A percentile compares a stretch with the other conserved stretches of the same genome.
Evolutionary conservation across 306 rosid genomes (phyloP).

Genomic region (Vigna trinervia): DNA sequence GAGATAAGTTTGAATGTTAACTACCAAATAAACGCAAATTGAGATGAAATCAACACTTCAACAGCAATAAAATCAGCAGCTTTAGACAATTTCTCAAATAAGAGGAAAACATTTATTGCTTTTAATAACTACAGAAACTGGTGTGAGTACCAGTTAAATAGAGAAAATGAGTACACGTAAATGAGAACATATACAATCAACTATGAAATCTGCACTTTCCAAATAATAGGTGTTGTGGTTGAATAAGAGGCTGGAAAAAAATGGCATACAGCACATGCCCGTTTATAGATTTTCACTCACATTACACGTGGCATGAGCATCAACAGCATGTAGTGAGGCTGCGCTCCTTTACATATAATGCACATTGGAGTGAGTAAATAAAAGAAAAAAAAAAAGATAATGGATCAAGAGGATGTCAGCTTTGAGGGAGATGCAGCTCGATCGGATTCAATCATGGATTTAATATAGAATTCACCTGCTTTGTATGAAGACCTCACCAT

Average conservation of each 20-base stretch:
- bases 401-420: conserved; percentile 53
- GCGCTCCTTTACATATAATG: conserved; percentile 45
- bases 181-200: conserved; percentile 3
- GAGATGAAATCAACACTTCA: conserved; percentile 18
- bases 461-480: conserved; percentile 93
- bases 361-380: conserved; percentile 32
- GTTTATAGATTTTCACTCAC: conserved; percentile 29
- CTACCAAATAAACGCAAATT: conserved; percentile 26
- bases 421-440: conserved; percentile 70
- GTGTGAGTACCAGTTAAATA: neutral
- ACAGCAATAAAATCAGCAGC: conserved; percentile 17
- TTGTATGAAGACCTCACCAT: conserved; percentile 95
- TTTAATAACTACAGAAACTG: conserved; percentile 10
- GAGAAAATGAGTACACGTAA: neutral
- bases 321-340: conserved; percentile 42
- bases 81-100: conserved; percentile 28
- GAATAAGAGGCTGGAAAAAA: neutral
- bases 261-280: conserved; percentile 23
- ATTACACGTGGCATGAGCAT: conserved; percentile 39
- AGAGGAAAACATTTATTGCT: neutral
- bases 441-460: conserved; percentile 93
- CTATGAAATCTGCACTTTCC: conserved; percentile 13
- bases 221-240: conserved; percentile 14
- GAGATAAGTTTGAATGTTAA: conserved; percentile 29
- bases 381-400: neutral